Conservation (phyloP, 1,284 basidiomycete genomes). For the Papiliotrema laurentii region DNA sequence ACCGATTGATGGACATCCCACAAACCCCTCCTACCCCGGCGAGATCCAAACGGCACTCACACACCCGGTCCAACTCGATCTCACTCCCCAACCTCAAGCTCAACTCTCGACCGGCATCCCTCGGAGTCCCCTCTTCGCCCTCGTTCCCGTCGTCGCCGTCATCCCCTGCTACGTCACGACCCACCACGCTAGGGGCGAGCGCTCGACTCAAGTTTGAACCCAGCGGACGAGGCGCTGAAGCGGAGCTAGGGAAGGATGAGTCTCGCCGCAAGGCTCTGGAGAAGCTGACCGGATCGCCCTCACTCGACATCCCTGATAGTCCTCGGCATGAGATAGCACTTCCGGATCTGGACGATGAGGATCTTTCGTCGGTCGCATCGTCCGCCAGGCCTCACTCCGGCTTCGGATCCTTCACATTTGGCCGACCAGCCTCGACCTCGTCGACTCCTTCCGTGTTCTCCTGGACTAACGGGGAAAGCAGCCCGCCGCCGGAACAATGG, state of each 20-base stretch:
- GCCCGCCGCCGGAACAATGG: conserved; percentile 14
- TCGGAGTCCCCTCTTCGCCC: conserved; percentile 32
- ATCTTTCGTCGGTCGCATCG: conserved; percentile 26
- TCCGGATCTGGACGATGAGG: conserved; percentile 42
- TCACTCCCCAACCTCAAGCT: conserved; percentile 43
- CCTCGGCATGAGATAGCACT: conserved; percentile 29
- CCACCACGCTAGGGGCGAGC: conserved; percentile 13
- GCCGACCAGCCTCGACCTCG: conserved; percentile 24
- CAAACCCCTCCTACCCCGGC: conserved; percentile 26
- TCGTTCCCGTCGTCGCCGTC: conserved; percentile 30
- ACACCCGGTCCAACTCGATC: conserved; percentile 45
- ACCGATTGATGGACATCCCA: conserved; percentile 8
- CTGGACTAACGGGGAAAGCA: conserved; percentile 22
- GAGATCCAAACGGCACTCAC: conserved; percentile 34
- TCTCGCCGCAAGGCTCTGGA: conserved; percentile 39
- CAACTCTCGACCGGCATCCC: conserved; percentile 26
- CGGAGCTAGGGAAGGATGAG: conserved; percentile 41
- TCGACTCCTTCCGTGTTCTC: conserved; percentile 15
- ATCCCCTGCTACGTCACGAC: not conserved
- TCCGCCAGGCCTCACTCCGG: conserved; percentile 33
- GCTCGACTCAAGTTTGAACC: conserved; percentile 43
- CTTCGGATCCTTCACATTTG: conserved; percentile 18
- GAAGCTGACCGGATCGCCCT: conserved; percentile 33
- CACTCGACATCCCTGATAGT: conserved; percentile 2
- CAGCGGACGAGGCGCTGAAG: conserved; percentile 35